Base-by-base conservation (phyloP, 306 rosid species). In the Medicago lupulina region DNA sequence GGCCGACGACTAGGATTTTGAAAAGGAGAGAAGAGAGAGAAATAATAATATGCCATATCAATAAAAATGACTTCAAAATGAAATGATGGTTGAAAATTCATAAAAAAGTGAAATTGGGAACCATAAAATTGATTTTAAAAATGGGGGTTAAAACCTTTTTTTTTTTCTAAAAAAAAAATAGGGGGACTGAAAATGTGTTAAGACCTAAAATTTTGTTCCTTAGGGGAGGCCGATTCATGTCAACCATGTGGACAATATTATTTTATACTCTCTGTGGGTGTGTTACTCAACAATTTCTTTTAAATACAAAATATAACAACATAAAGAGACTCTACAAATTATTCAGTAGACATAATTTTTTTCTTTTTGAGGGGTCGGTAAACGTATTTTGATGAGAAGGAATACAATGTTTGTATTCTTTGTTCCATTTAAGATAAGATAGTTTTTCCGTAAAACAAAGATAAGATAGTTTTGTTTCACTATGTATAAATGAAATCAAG, bases 211-310 rank as follows among this genome's bases (percentile, higher is more conserved):
- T 5, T 3, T 28, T 28, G 31, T 28, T 34, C 40, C 61, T 53
- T 55, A 54, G 78, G 49, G 61, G 70, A 43, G 64, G 77, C 75
- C 81, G 63, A 68, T 63, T 70, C 21, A 13, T 53, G 70, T 60
- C 75, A 71, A 71, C 64, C 75, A 76, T 76, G 81, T 75, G 58
- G 62, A 38, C 66, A n/a, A 15, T 70, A 49, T 67, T 23, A 28
- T 62, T 59, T 14, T 60, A 34, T 60, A 53, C 39, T 47, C 8
- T 38, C 4, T 16, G 3, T 39, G 1, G 47, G 28, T 64, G 47
- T 36, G 14, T 13, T 13, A 7, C 38, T 38, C 14, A 71, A 28
- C 14, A 25, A 12, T 13, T 79, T 36, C 38, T 23, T 39, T 14
- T 21, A 53, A 53, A 64, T 54, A 47, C 43, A 66, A 49, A 18